phyloP scores from a whole-genome alignment of 345 rosid genomes.

The Syzygium aqueum region DNA sequence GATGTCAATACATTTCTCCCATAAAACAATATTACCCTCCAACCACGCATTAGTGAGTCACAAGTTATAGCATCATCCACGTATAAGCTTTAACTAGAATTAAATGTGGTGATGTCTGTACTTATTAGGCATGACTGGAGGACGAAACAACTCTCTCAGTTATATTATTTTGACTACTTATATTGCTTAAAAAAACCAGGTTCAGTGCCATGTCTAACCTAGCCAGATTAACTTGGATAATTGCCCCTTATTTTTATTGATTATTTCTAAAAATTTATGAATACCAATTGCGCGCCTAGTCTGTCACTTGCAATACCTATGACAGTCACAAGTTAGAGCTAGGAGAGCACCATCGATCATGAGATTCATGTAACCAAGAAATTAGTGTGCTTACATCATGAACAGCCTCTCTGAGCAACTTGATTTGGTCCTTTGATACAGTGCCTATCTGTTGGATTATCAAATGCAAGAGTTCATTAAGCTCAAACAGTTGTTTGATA shows the following conservation, averaged over 20 bases:
- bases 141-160: background rate
- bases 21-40: background rate
- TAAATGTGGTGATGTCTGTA: background rate
- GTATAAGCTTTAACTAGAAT: background rate
- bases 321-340: background rate
- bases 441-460: constrained; percentile 18
- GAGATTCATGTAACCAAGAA: background rate
- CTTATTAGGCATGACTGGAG: background rate
- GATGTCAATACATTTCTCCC: background rate
- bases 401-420: constrained; percentile 30
- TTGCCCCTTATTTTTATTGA: background rate
- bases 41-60: background rate
- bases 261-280: background rate
- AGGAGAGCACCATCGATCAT: background rate
- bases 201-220: background rate
- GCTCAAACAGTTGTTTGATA: background rate
- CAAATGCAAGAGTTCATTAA: background rate
- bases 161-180: background rate
- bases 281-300: background rate
- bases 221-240: background rate
- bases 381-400: constrained; percentile 33
- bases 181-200: background rate
- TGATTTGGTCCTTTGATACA: constrained; percentile 34
- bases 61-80: background rate
- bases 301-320: fast-evolving